Conservation (phyloP, 257 asterid genomes). For the Jasminum sambac region DNA sequence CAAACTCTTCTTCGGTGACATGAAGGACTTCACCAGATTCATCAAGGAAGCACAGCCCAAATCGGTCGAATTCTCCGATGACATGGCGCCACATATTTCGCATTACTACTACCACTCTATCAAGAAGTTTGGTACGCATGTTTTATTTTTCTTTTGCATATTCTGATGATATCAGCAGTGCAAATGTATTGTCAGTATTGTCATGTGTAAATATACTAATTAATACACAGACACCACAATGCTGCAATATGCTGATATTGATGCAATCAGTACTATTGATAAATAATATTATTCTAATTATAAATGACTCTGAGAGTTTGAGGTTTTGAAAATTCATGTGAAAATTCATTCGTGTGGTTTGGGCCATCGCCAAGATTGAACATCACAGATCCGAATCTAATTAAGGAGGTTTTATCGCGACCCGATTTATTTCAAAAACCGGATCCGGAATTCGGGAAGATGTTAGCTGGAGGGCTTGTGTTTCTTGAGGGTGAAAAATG, state of each 20-base stretch:
- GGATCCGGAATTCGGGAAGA: constrained; percentile 20
- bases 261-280: too few relatives aligned
- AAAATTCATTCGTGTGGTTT: constrained; percentile 31
- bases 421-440: constrained; percentile 28
- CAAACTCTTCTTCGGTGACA: constrained; percentile 41
- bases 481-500: constrained; percentile 31
- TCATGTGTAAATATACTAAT: too few relatives aligned
- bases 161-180: too few relatives aligned
- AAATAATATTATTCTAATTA: too few relatives aligned
- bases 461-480: constrained; percentile 28
- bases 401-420: constrained; percentile 25
- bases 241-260: too few relatives aligned
- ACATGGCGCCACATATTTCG: constrained; percentile 31
- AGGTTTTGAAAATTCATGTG: constrained; percentile 22
- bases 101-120: constrained; percentile 33
- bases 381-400: constrained; percentile 24
- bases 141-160: neutral
- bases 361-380: constrained; percentile 29
- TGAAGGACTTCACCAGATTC: constrained; percentile 28
- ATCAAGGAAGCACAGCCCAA: constrained; percentile 25
- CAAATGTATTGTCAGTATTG: too few relatives aligned
- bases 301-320: too few relatives aligned
- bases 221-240: too few relatives aligned
- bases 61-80: constrained; percentile 39
- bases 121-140: constrained; percentile 29